A percentile compares a stretch with the other conserved stretches of the same genome.
Conservation (phyloP, 108 stramenopile genomes). For the Skeletonema tropicum region DNA sequence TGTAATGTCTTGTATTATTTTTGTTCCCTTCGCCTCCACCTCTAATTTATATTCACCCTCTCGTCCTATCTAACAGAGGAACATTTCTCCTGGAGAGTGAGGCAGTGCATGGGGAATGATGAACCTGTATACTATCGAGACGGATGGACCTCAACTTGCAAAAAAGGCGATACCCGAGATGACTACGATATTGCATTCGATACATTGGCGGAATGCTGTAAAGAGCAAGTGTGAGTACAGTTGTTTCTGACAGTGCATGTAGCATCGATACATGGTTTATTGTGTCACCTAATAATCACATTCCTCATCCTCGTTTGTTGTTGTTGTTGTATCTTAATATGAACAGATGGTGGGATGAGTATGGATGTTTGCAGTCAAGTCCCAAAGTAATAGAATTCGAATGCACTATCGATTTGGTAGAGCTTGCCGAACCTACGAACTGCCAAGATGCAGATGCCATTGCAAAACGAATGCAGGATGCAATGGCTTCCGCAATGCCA, state of each 20-base stretch:
- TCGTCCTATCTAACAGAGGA: neutral
- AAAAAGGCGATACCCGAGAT: slow-evolving; percentile 11
- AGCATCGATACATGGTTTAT: neutral
- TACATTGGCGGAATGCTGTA: slow-evolving; percentile 14
- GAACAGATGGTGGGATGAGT: slow-evolving; percentile 7
- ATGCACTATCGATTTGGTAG: slow-evolving; percentile 11
- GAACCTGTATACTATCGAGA: slow-evolving; percentile 19
- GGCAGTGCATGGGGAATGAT: slow-evolving; percentile 32
- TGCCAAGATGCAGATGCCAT: slow-evolving; percentile 37
- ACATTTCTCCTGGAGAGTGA: slow-evolving; percentile 27
- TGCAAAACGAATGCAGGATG: slow-evolving; percentile 16
- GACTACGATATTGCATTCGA: slow-evolving; percentile 30
- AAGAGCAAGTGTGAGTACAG: slow-evolving; percentile 3
- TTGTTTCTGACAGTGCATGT: neutral
- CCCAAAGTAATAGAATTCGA: slow-evolving; percentile 27
- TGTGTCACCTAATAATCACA: neutral
- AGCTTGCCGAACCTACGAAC: slow-evolving; percentile 10
- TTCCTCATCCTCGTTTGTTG: neutral
- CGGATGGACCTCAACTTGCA: slow-evolving; percentile 1
- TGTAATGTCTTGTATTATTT: neutral
- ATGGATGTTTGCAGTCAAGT: slow-evolving; percentile 10
- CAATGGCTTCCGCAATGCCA: slow-evolving; percentile 17
- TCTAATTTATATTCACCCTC: neutral
- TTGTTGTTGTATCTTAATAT: too few species aligned
- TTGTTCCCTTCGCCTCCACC: neutral